Evolutionary conservation across 345 rosid genomes (phyloP), one percentile per base, ranked within the genome.

Genomic region (Acer saccharum): DNA sequence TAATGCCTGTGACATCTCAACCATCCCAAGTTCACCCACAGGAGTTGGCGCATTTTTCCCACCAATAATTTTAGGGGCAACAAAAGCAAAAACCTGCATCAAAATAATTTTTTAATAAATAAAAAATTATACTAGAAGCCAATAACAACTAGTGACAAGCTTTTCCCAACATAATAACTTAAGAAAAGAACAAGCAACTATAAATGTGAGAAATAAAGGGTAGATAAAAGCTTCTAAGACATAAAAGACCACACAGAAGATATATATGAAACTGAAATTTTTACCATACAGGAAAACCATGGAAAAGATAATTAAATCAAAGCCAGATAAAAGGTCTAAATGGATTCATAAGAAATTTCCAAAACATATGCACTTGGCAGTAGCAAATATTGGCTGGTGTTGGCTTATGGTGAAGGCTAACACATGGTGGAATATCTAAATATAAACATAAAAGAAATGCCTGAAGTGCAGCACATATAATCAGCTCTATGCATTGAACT

Each of bases 1-100:
- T 58, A 96, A 75, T 57, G 99, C 99, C 84, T 96, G 99, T 63
- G 98, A 83, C 99, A 96, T 94, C 88, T 96, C 97, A 72, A 94
- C 95, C 99, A 96, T 93, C 69, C 99, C 99, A 72, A 96, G 97
- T 71, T 96, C 99, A 86, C 95, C 95, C 73, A 96, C 99, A 32
- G 98, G 98, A 77, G 99, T 83, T 35, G 97, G 98, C 0, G 98
- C 98, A 81, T 84, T 76, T 48, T 80, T 93, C 69, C 99, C 99
- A 71, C 99, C 97, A 71, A 94, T 92, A 64, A 95, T 94, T 86
- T 95, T 95, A 13, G 99, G 99, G 41, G 97, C 98, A 83, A 95
- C 88, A 66, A 95, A 93, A 72, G 99, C 95, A 89, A 73, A 90
- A 82, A 94, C 97, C 99, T 92, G 82, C 76, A 83, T 18, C 57